Evolutionary conservation across 2,329 filamentous ascomycete species (phyloP), one percentile per base, ranked within the genome.

Genomic region (Lecanosticta acicola): DNA sequence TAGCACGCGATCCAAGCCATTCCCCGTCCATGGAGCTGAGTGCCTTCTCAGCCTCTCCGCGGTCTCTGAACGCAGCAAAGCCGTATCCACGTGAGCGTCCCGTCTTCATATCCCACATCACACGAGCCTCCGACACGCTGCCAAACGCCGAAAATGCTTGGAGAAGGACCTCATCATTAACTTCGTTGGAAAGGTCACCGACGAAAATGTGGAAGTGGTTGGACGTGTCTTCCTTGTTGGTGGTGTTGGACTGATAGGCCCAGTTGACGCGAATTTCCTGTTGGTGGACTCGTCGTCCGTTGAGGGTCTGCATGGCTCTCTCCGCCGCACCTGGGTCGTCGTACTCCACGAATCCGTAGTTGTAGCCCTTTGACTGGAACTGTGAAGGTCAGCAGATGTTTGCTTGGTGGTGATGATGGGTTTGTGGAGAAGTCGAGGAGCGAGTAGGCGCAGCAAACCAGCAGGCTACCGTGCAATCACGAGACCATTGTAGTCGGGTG

Each of bases 71-170:
- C 40, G 93, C 93, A 58, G 97, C 91, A 65, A 98, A 98, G 10
- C 93, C 93, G 64, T 98, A 98, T 50, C 93, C 93, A 66, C 93
- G 87, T 57, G 93, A 97, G 54, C 93, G 84, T 57, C 93, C 93
- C 29, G 93, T 98, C 79, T 98, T 98, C 93, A 98, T 98, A 68
- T 98, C 93, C 93, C 93, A 98, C 93, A 98, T 98, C 55, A 98
- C 93, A 61, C 93, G 89, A 49, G 93, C 93, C 70, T 98, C 93
- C 2, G 93, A 98, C 39, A 98, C 90, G 10, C 83, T 87, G 33
- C 93, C 93, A 67, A 97, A 98, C 36, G 88, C 88, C 39, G 88
- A 94, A 71, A 98, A 98, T 10, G 93, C 93, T 69, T 96, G 90
- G 13, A 85, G 76, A 17, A 98, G 78, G 42, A 96, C 81, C 64